A percentile compares a stretch with the other conserved stretches of the same genome.
Conservation (phyloP, 768 basidiomycete species). For the Favolaschia claudopus region DNA sequence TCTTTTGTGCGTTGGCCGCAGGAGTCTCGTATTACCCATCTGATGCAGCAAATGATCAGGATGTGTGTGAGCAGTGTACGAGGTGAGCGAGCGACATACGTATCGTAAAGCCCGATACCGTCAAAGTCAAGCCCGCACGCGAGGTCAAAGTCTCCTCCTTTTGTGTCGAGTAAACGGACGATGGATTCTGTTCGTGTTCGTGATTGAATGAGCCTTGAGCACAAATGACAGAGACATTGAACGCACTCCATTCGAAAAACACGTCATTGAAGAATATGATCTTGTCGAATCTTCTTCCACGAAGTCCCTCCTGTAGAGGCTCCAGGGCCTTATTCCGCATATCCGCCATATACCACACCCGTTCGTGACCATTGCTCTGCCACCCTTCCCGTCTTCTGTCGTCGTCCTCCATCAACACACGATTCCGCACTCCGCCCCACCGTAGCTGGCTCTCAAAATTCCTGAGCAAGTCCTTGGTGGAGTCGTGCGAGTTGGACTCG, state of each 20-base stretch:
- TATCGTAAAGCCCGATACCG: constrained; percentile 47
- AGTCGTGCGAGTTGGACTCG: constrained; percentile 29
- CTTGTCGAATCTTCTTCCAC: constrained; percentile 76
- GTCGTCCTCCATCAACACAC: constrained; percentile 20
- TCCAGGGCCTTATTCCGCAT: constrained; percentile 83
- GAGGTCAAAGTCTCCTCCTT: constrained; percentile 64
- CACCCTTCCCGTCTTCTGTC: constrained; percentile 16
- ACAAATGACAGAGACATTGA: constrained; percentile 71
- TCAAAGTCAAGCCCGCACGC: constrained; percentile 78
- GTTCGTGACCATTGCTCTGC: constrained; percentile 24
- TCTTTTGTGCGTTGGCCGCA: constrained; percentile 61
- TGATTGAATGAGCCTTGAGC: constrained; percentile 78
- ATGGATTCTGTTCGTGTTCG: constrained; percentile 78
- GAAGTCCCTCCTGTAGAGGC: constrained; percentile 76
- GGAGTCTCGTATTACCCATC: constrained; percentile 31
- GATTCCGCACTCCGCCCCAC: constrained; percentile 8
- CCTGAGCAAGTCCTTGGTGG: constrained; percentile 20
- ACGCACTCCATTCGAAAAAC: constrained; percentile 30
- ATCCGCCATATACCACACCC: constrained; percentile 68
- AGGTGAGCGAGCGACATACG: constrained; percentile 66
- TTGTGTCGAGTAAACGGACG: constrained; percentile 50
- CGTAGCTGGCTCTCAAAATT: constrained; percentile 15
- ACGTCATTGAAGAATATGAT: constrained; percentile 89
- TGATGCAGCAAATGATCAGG: not conserved
- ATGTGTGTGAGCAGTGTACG: constrained; percentile 50